Conservation (phyloP, 208 protist genomes). For the Phytomonas francai region DNA sequence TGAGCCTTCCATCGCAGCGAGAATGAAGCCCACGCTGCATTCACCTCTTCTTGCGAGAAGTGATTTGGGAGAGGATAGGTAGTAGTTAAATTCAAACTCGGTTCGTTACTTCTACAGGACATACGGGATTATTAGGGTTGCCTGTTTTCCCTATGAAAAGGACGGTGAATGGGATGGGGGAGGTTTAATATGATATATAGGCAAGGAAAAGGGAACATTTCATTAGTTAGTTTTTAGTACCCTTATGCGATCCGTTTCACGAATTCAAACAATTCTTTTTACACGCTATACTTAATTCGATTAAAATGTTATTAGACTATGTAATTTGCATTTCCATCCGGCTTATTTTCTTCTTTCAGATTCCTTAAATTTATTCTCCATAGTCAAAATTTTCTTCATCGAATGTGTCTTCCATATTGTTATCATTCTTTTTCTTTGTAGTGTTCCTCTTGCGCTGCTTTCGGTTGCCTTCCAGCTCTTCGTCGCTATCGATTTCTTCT, state of each 20-base stretch:
- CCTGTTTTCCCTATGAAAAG: not conserved
- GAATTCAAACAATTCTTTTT: not conserved
- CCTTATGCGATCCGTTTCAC: not conserved
- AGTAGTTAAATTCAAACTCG: not conserved
- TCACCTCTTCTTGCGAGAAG: not conserved
- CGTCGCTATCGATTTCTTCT: constrained; percentile 45
- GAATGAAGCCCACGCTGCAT: not conserved
- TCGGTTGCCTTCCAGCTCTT: constrained; percentile 67
- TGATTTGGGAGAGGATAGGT: not conserved
- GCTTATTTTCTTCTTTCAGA: not conserved
- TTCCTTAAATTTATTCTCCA: not conserved
- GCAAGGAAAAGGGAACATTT: not conserved
- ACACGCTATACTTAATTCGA: constrained; percentile 8
- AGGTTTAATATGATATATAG: not conserved
- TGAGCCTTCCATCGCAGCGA: not conserved
- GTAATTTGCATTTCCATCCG: not conserved
- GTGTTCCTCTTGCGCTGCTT: constrained; percentile 45
- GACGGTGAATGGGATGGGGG: not conserved
- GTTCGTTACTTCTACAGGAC: not conserved
- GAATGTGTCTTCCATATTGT: not conserved
- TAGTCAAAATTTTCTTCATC: constrained; percentile 5
- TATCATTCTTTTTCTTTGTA: constrained; percentile 32
- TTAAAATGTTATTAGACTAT: not conserved
- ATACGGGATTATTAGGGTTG: not conserved
- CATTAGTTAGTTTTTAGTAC: not conserved